Evolutionary conservation across 306 rosid species (phyloP), one percentile per base, ranked within the genome.

Genomic region (Inga leiocalycina): DNA sequence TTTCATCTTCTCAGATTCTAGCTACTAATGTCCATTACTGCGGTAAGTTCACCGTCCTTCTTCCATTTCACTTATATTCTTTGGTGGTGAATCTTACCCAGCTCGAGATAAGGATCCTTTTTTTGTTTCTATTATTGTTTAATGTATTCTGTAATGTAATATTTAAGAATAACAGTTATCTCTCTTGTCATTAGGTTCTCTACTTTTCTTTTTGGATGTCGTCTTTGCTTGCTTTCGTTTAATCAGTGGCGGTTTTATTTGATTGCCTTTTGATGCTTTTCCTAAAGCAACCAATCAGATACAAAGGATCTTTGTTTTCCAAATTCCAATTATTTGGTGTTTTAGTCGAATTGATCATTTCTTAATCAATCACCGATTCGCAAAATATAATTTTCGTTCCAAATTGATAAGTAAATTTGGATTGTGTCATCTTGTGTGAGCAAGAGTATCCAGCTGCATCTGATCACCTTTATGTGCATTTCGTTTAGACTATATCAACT

Each of bases 21-120:
- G 87, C 94, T 17, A 56, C 81, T 3, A 16, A 19, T 59, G 85
- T 92, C 82, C 80, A 73, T 22, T 90, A 89, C 80, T 92, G 97
- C 78, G 87, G 92, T 92, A 22, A 72, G 12, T 6, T 72, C 76
- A 13, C 6, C 12, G 79, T 88, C 66, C 43, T 5, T 65, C 39
- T 70, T 57, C 59, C 20, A 34, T 48, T 49, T 46, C 19, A 34
- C 3, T 7, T 20, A 56, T 56, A 20, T 44, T 11, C 2, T 44
- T 14, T 46, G 19, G 22, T 7, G 9, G n/a, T 71, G 5, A 43
- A 71, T 71, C 54, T 48, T 30, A 17, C 8, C 35, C 59, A 24
- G 48, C 27, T 24, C 57, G 45, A 61, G 22, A 15, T 14, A 41
- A n/a, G 65, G 22, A 30, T 13, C 20, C 0, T 10, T 70, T 41